Conservation (phyloP, 2,329 filamentous ascomycete genomes). For the Alternaria gansuensis region DNA sequence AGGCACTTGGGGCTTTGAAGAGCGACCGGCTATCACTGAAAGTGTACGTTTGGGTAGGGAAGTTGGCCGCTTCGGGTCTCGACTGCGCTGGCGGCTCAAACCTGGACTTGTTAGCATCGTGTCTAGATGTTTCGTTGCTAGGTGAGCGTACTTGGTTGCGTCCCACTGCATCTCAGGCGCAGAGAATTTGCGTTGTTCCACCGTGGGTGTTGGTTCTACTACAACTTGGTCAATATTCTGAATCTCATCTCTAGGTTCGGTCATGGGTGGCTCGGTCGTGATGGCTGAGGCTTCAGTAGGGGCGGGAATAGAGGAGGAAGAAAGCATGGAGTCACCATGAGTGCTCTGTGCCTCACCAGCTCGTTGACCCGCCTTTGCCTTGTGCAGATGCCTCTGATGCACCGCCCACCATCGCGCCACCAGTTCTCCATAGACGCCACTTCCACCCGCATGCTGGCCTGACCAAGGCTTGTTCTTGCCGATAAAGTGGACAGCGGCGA, state of each 20-base stretch:
- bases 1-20: conserved; percentile 78
- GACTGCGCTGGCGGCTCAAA: conserved; percentile 68
- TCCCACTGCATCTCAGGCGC: conserved; percentile 70
- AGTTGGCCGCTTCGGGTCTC: conserved; percentile 83
- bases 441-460: conserved; percentile 57
- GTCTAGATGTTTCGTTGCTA: neutral
- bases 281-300: conserved; percentile 42
- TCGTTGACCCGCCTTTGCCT: conserved; percentile 15
- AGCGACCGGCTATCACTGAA: conserved; percentile 81
- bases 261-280: conserved; percentile 55
- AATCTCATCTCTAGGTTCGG: conserved; percentile 54
- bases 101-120: conserved; percentile 31
- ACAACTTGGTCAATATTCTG: conserved; percentile 57
- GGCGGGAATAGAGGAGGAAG: conserved; percentile 26
- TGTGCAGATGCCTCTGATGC: conserved; percentile 81
- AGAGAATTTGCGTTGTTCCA: conserved; percentile 62
- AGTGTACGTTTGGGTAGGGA: conserved; percentile 79
- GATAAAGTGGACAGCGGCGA: conserved; percentile 94
- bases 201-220: conserved; percentile 56
- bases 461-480: conserved; percentile 89
- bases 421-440: conserved; percentile 81
- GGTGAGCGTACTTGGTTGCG: conserved; percentile 62
- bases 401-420: conserved; percentile 91
- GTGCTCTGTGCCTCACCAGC: conserved; percentile 23
- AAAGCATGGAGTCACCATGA: conserved; percentile 16